Conservation (phyloP, 73 alveolate genomes). For the Stentor coeruleus region DNA sequence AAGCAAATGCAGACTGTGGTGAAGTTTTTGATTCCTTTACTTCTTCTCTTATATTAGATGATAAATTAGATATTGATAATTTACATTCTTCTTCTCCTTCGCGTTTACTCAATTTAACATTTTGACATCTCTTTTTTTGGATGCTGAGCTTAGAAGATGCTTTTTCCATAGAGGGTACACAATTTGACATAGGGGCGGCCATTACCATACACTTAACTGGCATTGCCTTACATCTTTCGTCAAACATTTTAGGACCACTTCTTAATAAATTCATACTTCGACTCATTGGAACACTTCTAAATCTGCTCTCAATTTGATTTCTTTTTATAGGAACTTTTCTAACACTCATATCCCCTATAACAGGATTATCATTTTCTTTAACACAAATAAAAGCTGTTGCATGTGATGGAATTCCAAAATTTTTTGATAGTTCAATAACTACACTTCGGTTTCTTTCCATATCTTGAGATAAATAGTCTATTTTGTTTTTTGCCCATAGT, state of each 20-base stretch:
- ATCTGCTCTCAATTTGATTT: neutral
- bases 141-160: neutral
- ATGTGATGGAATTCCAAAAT: neutral
- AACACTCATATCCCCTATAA: neutral
- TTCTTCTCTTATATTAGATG: neutral
- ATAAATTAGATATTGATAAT: neutral
- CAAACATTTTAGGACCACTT: neutral
- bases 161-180: neutral
- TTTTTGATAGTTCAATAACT: neutral
- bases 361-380: neutral
- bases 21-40: neutral
- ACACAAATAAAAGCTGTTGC: constrained; percentile 9
- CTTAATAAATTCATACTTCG: neutral
- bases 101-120: too few relatives aligned
- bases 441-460: neutral
- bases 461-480: neutral
- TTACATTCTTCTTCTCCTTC: neutral
- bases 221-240: neutral
- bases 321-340: neutral
- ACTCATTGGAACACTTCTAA: neutral
- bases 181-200: neutral
- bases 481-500: neutral
- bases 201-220: neutral
- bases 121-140: neutral
- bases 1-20: neutral